Evolutionary conservation across 169 alveolate species (phyloP), one percentile per base, ranked within the genome.

Genomic region (Theileria equi): DNA sequence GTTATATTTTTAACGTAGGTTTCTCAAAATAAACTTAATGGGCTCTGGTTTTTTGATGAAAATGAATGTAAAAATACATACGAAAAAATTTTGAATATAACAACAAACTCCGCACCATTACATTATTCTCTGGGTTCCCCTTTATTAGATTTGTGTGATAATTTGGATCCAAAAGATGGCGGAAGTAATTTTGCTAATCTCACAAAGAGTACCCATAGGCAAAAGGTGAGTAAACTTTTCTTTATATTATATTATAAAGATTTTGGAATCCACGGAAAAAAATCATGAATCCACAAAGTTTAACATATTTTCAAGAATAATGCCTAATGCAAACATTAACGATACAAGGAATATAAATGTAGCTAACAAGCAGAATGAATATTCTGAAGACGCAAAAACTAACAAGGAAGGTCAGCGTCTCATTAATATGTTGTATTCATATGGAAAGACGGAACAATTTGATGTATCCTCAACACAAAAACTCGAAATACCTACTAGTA

Each of bases 11-110:
- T 0, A 34, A 2, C 13, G 53, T 44, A 62, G 82, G 25, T 34
- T 6, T 28, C 68, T 2, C 32, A 49, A 69, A 53, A 72, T 17
- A 35, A 28, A 23, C 58, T 63, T 6, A 54, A 68, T 13, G 78
- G 83, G 5, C 43, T 72, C 11, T 72, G 83, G 83, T 72, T 72
- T 31, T 72, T 17, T 25, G 83, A 72, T 44, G 78, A 72, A 58
- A 44, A 41, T 29, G 83, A 72, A 49, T 72, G 83, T 29, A 2
- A 38, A 35, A 60, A 28, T 25, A 64, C 70, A 29, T 62, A 16
- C 77, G 70, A 72, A 8, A 52, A 49, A 29, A 21, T 72, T 21
- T 26, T n/a, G 6, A 34, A 43, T 10, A 53, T 72, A 8, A 61
- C 69, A 0, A 53, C 44, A 35, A 62, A 57, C 41, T 16, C 32